Base-by-base conservation (phyloP, 23 red algal genomes). In the Gracilariopsis chorda region DNA sequence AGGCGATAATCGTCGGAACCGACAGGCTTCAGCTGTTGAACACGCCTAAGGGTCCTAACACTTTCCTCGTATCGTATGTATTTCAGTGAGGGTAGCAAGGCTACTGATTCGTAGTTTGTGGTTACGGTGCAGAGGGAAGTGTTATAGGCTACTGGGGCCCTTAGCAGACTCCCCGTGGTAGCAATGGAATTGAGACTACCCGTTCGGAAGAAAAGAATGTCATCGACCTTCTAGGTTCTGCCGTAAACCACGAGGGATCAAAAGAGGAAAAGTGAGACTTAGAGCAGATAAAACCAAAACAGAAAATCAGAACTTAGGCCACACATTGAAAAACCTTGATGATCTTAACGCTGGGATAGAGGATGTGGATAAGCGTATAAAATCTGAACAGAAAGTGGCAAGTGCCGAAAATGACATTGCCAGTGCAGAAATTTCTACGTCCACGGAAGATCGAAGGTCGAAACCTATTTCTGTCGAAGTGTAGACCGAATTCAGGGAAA, bases 171-270 rank as follows among this genome's bases (percentile, higher is more conserved):
- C 76, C 80, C 2, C 80, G 87, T 24, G 80, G 68, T 36, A 87
- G 35, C 32, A 73, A 91, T 81, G 94, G 94, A 29, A 83, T 88
- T 47, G 40, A 36, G 30, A 77, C n/a, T n/a, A n/a, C n/a, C n/a
- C n/a, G n/a, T n/a, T n/a, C n/a, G n/a, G n/a, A n/a, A n/a, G n/a
- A n/a, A n/a, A n/a, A n/a, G n/a, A n/a, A n/a, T n/a, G n/a, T n/a
- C n/a, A n/a, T n/a, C n/a, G n/a, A n/a, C n/a, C n/a, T n/a, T n/a
- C n/a, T n/a, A n/a, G n/a, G n/a, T n/a, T n/a, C n/a, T n/a, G 56
- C 61, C 94, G 87, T 42, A 36, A 92, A 12, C 78, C 80, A 51
- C 57, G 58, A 20, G 55, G 72, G 43, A 49, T 79, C 6, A 67
- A 84, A 44, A 84, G 83, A 24, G 78, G 78, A 21, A 52, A 82